Conservation (phyloP, 2,329 filamentous ascomycete species). For the Diplocarpon rosae region DNA sequence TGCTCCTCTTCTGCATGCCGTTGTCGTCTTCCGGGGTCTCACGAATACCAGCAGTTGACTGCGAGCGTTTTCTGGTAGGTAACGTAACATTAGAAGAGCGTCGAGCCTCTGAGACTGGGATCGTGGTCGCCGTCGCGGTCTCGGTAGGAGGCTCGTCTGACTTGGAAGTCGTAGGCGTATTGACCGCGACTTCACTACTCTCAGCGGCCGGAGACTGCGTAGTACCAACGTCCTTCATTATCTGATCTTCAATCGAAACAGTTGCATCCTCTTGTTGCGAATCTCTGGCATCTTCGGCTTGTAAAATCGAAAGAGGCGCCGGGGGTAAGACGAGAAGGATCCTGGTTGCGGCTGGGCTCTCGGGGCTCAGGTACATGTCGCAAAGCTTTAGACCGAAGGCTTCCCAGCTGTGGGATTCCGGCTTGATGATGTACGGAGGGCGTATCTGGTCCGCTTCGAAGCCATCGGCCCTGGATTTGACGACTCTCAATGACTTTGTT, state of each 20-base stretch:
- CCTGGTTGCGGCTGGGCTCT: conserved; percentile 11
- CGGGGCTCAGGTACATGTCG: conserved; percentile 11
- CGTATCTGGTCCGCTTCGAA: background rate
- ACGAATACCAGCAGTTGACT: conserved; percentile 47
- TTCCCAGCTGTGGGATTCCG: conserved; percentile 21
- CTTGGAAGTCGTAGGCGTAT: conserved; percentile 12
- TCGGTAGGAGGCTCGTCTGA: conserved; percentile 14
- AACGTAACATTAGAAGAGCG: conserved; percentile 13
- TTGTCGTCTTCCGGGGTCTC: conserved; percentile 47
- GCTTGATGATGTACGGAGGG: conserved; percentile 8
- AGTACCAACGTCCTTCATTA: conserved; percentile 20
- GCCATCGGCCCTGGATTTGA: background rate
- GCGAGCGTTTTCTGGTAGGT: conserved; percentile 46
- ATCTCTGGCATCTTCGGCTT: background rate
- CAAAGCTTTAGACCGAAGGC: conserved; percentile 21
- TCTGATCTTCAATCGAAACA: conserved; percentile 14
- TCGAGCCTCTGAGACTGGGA: conserved; percentile 15
- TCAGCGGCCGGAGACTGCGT: conserved; percentile 18
- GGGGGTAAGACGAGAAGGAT: conserved; percentile 18
- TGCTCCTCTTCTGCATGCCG: conserved; percentile 50
- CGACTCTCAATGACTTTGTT: conserved; percentile 24
- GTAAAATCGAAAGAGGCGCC: conserved; percentile 1
- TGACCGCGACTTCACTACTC: conserved; percentile 10
- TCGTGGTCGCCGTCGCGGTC: conserved; percentile 14
- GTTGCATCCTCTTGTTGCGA: background rate